phyloP scores from a whole-genome alignment of 2,329 filamentous ascomycete species.

The Nothophaeocryptopus gaeumannii region DNA sequence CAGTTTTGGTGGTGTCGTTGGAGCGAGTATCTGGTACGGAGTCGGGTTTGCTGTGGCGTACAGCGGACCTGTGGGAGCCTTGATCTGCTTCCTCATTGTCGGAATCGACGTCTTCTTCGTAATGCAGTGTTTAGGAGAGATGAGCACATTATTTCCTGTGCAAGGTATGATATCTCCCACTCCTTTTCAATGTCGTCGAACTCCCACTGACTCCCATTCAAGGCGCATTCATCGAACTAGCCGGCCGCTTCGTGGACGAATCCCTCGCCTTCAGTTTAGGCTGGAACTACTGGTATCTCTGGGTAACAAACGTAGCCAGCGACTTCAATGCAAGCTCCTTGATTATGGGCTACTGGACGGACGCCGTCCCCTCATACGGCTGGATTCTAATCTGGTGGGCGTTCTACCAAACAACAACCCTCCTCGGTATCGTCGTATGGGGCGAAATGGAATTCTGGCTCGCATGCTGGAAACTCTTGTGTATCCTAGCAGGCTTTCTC shows the following conservation, averaged over 20 bases:
- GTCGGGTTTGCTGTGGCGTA: conserved; percentile 14
- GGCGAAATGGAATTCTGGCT: conserved; percentile 18
- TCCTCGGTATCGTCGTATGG: conserved; percentile 15
- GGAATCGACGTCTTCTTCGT: conserved; percentile 19
- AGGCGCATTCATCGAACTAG: conserved; percentile 17
- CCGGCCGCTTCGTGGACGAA: conserved; percentile 17
- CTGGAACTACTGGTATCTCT: conserved; percentile 19
- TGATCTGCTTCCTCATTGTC: conserved; percentile 18
- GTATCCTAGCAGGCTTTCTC: conserved; percentile 3
- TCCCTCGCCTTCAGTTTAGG: conserved; percentile 15
- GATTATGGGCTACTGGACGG: conserved; percentile 19
- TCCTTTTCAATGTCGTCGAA: no score
- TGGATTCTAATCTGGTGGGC: conserved; percentile 19
- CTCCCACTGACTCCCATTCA: no score
- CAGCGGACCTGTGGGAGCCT: conserved; percentile 15
- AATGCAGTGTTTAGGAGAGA: conserved; percentile 19
- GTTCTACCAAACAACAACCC: conserved; percentile 12
- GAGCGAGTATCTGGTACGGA: conserved; percentile 18
- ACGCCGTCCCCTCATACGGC: conserved; percentile 11
- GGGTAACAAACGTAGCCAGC: conserved; percentile 19
- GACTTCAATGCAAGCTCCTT: conserved; percentile 15
- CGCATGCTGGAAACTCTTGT: conserved; percentile 15
- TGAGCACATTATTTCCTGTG: conserved; percentile 14
- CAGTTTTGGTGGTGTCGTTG: conserved; percentile 18
- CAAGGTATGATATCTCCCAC: not conserved